These are phyloP conservation scores for Jacaranda mimosifolia DNA, from an alignment of 257 asterid species.

Conservation along the genomic window DNA sequence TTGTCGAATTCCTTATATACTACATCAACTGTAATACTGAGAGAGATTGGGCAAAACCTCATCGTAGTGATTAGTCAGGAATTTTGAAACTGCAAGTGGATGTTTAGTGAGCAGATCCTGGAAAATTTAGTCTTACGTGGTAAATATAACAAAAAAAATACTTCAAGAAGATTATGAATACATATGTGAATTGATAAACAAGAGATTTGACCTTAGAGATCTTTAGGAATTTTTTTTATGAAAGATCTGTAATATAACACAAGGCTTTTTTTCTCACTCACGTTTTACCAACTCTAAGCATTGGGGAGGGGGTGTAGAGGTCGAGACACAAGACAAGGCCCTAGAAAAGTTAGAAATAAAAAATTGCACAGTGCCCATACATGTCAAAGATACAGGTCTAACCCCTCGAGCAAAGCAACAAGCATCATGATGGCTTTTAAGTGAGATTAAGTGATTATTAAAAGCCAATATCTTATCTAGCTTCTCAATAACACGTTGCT, in stretches of 20 bases:
- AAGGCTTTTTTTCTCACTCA: too few species aligned
- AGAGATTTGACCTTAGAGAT: constrained; percentile 82
- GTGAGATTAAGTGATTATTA: constrained; percentile 73
- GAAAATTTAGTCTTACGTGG: constrained; percentile 29
- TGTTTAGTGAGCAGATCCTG: constrained; percentile 97
- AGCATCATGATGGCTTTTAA: constrained; percentile 80
- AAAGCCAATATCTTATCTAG: constrained; percentile 80
- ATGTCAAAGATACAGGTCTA: constrained; percentile 81
- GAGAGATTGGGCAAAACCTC: constrained; percentile 63
- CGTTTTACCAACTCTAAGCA: too few species aligned
- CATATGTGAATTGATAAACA: constrained; percentile 24
- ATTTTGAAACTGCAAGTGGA: constrained; percentile 75
- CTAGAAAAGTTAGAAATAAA: constrained; percentile 27
- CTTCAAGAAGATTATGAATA: constrained; percentile 26
- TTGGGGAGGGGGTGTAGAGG: too few species aligned
- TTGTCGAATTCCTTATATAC: constrained; percentile 16
- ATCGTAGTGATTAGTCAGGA: constrained; percentile 69
- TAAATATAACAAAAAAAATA: constrained; percentile 30
- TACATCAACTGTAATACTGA: constrained; percentile 24
- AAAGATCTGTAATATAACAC: too few species aligned
- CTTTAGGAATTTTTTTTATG: too few species aligned
- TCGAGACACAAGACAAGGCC: too few species aligned
- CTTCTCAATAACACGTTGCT: constrained; percentile 77
- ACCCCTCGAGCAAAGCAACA: constrained; percentile 86
- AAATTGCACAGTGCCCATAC: constrained; percentile 46